phyloP scores from a whole-genome alignment of 1,284 basidiomycete species.

The Xerocomus alliaceus region DNA sequence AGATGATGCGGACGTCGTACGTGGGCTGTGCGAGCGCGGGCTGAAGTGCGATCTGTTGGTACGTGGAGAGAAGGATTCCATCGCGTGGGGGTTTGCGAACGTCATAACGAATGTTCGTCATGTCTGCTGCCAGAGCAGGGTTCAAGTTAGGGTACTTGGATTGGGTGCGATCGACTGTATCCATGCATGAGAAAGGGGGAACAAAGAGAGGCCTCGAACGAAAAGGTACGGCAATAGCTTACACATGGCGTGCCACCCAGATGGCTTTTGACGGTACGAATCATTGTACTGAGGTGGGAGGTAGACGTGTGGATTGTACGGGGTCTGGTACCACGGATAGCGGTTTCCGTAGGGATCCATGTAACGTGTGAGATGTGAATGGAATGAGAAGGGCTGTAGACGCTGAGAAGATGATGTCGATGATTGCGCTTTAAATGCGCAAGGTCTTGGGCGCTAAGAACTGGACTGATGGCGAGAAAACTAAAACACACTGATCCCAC shows the following conservation, averaged over 20 bases:
- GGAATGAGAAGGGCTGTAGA: conserved; percentile 2
- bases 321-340: conserved; percentile 33
- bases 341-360: conserved; percentile 36
- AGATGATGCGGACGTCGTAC: conserved; percentile 55
- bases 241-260: conserved; percentile 30
- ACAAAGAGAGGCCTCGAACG: neutral
- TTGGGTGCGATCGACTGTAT: conserved; percentile 28
- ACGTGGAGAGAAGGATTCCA: conserved; percentile 51
- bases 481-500: no score
- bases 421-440: conserved; percentile 14
- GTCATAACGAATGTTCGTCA: conserved; percentile 58
- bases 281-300: conserved; percentile 28
- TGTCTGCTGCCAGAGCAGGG: conserved; percentile 57
- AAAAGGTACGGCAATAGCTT: neutral
- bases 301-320: conserved; percentile 44
- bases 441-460: conserved; percentile 13
- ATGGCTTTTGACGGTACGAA: conserved; percentile 18
- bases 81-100: conserved; percentile 49
- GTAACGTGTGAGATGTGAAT: neutral
- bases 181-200: neutral
- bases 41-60: conserved; percentile 45
- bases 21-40: conserved; percentile 45
- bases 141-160: conserved; percentile 53
- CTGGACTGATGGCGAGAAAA: neutral
- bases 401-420: conserved; percentile 6